Base-by-base conservation (phyloP, 345 rosid genomes). In the Boechera stricta region DNA sequence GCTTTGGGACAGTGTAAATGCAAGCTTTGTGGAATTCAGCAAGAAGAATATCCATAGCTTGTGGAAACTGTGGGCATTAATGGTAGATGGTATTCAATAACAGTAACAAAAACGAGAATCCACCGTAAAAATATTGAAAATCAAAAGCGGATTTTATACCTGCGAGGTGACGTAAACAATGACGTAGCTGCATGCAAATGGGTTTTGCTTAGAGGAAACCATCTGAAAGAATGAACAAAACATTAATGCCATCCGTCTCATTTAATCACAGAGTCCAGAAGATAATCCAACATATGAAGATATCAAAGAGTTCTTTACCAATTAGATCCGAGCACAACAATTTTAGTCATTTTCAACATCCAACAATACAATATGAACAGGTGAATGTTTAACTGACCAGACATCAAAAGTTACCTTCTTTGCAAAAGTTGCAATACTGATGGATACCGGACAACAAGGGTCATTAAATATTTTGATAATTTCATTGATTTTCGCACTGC, bases 1-100 rank as follows among this genome's bases (percentile, higher is more conserved):
- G 92, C 84, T 91, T 95, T 41, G 99, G 99, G 69, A 95, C 88
- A 10, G 97, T 89, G 82, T 89, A 95, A 73, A 87, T 87, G 77
- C 98, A 95, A 55, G 90, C 96, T 82, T 75, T 85, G 82, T 95
- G 94, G 56, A 95, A 83, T 77, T 91, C 96, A 32, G 98, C 94
- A 67, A 95, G 93, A 80, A 92, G 77, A 79, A 92, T 76, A 84
- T 95, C 97, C 92, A 90, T 87, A 54, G 81, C 83, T 33, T 85
- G 79, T 73, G 98, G 97, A 67, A 87, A 82, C 99, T 92, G 88
- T 58, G 66, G 29, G n/a, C 57, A 68, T 57, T 54, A 78, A 64
- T 29, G 54, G 59, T 57, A 72, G 56, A 53, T 55, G 38, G 16
- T 60, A 26, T 35, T 62, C 57, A 60, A 68, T 61, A 36, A 60